Conservation (phyloP, 768 basidiomycete species). For the Rhizopogon rudus region DNA sequence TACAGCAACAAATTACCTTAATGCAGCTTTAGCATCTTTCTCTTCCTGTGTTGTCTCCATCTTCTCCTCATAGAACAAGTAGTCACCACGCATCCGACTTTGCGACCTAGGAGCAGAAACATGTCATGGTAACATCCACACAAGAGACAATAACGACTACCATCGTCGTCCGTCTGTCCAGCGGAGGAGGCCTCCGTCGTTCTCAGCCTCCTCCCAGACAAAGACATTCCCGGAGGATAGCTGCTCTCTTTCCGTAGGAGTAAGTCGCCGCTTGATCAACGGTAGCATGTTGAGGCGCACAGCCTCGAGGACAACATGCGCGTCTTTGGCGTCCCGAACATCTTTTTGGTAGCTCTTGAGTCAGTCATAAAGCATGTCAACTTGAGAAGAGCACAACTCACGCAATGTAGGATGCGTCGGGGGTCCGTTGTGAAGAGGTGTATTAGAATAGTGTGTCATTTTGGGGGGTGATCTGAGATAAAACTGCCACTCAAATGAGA, state of each 20-base stretch:
- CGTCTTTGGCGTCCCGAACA: slow-evolving; percentile 75
- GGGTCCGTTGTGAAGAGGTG: slow-evolving; percentile 16
- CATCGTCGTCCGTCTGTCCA: slow-evolving; percentile 85
- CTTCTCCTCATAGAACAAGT: slow-evolving; percentile 81
- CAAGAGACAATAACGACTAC: slow-evolving; percentile 29
- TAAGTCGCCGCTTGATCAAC: slow-evolving; percentile 65
- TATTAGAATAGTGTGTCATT: slow-evolving; percentile 10
- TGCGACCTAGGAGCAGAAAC: slow-evolving; percentile 54
- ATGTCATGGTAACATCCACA: not conserved
- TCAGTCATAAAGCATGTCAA: not conserved
- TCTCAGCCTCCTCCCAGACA: slow-evolving; percentile 82
- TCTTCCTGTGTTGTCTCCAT: slow-evolving; percentile 78
- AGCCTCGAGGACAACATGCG: slow-evolving; percentile 71
- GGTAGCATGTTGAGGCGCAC: slow-evolving; percentile 68
- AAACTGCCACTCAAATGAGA: not conserved
- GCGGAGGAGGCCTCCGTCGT: slow-evolving; percentile 59
- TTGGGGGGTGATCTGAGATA: slow-evolving; percentile 1
- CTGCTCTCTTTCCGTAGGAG: slow-evolving; percentile 63
- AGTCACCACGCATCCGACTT: slow-evolving; percentile 79
- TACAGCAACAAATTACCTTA: slow-evolving; percentile 43
- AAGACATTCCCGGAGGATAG: slow-evolving; percentile 72
- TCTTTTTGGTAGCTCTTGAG: slow-evolving; percentile 34
- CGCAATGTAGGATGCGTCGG: slow-evolving; percentile 27
- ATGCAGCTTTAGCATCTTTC: slow-evolving; percentile 73
- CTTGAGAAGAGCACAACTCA: slow-evolving; percentile 11